Evolutionary conservation across 1,139 yeast genomes (phyloP).

Genomic region (Geotrichum reessii): DNA sequence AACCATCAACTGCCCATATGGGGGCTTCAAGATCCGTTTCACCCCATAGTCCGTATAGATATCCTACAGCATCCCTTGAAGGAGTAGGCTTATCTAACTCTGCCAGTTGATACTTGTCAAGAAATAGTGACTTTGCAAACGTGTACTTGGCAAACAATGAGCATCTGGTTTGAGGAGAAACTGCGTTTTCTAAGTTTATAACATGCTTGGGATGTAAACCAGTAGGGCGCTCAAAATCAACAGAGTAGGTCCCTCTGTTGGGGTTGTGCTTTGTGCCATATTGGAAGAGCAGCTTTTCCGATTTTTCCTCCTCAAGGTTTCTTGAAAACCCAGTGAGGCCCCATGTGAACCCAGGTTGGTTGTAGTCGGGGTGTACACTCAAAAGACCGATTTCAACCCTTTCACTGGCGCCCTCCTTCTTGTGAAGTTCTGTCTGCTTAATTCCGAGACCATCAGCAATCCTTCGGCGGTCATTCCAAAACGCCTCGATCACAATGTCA

Average conservation of each 20-base stretch:
- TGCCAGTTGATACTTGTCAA: slow-evolving; percentile 40
- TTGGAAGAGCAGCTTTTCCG: slow-evolving; percentile 26
- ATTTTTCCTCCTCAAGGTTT: slow-evolving; percentile 21
- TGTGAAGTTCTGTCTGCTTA: slow-evolving; percentile 1
- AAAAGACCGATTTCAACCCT: slow-evolving; percentile 30
- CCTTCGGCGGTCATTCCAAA: slow-evolving; percentile 20
- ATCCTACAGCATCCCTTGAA: slow-evolving; percentile 33
- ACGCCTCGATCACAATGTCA: slow-evolving; percentile 29
- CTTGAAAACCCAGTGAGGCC: slow-evolving; percentile 28
- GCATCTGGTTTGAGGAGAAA: slow-evolving; percentile 33
- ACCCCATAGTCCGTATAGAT: slow-evolving; percentile 40
- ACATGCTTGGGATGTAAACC: slow-evolving; percentile 44
- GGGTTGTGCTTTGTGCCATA: slow-evolving; percentile 25
- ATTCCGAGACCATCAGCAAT: slow-evolving; percentile 12
- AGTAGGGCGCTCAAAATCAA: slow-evolving; percentile 36
- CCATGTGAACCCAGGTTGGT: slow-evolving; percentile 23
- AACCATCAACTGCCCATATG: slow-evolving; percentile 41
- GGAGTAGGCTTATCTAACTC: slow-evolving; percentile 32
- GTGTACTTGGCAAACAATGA: slow-evolving; percentile 38
- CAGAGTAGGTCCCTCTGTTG: slow-evolving; percentile 27
- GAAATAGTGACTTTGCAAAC: slow-evolving; percentile 37
- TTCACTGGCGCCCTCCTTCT: slow-evolving; percentile 5
- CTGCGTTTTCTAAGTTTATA: slow-evolving; percentile 21
- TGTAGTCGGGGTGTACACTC: slow-evolving; percentile 20
- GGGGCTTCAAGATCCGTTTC: slow-evolving; percentile 46